Percentiles rank a stretch among this genome's conserved stretches.
phyloP scores from a whole-genome alignment of 2,329 filamentous ascomycete genomes.

The Diplodia scrobiculata region DNA sequence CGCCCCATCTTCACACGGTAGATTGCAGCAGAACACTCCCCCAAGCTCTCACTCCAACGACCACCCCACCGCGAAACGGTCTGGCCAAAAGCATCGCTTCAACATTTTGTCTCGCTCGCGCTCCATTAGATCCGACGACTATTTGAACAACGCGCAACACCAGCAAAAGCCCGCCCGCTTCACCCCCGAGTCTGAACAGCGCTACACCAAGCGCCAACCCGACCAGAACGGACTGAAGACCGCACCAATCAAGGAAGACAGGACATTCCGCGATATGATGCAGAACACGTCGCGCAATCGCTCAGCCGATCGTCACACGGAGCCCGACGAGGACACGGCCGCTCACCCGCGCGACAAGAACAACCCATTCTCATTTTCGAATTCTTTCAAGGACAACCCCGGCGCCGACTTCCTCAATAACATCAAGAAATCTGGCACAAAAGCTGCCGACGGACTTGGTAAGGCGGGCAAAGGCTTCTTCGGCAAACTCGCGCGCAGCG shows the following conservation, averaged over 20 bases:
- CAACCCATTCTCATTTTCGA: slow-evolving; percentile 40
- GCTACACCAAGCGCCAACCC: slow-evolving; percentile 39
- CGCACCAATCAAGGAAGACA: slow-evolving; percentile 67
- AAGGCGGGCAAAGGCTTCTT: slow-evolving; percentile 76
- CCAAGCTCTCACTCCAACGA: slow-evolving; percentile 20
- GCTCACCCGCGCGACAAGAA: slow-evolving; percentile 35
- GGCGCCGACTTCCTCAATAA: slow-evolving; percentile 70
- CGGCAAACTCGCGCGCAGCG: slow-evolving; percentile 71
- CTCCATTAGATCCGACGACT: slow-evolving; percentile 51
- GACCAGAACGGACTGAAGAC: slow-evolving; percentile 58
- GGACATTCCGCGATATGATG: slow-evolving; percentile 69
- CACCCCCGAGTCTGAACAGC: slow-evolving; percentile 32
- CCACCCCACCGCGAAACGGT: slow-evolving; percentile 10
- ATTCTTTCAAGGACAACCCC: slow-evolving; percentile 62
- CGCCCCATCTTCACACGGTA: slow-evolving; percentile 23
- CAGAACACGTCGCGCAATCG: slow-evolving; percentile 62
- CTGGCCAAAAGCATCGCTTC: slow-evolving; percentile 32
- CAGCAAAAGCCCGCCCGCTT: slow-evolving; percentile 39
- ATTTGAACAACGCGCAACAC: slow-evolving; percentile 35
- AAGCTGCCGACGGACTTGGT: slow-evolving; percentile 71
- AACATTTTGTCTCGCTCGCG: slow-evolving; percentile 47
- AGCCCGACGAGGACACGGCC: slow-evolving; percentile 40
- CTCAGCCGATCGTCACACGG: slow-evolving; percentile 67
- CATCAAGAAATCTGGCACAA: slow-evolving; percentile 70
- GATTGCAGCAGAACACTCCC: slow-evolving; percentile 23